These are phyloP conservation scores for Backusella psychrophila DNA, from an alignment of 192 early-diverging fungal genomes.

Conservation along the genomic window DNA sequence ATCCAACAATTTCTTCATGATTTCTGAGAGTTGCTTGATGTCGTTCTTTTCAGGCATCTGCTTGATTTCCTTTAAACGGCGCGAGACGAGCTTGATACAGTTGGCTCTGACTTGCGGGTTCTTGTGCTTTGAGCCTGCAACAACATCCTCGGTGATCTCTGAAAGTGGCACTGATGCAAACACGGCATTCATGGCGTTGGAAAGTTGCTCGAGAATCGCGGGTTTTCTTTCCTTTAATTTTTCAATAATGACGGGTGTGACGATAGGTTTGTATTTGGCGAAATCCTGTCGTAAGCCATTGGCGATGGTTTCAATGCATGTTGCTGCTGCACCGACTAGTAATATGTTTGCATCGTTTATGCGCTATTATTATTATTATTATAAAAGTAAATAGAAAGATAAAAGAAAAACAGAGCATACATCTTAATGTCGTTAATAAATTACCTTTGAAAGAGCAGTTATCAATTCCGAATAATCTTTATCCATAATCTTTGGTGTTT, in stretches of 20 bases:
- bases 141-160: conserved; percentile 80
- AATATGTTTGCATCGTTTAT: conserved; percentile 88
- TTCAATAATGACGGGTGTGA: conserved; percentile 77
- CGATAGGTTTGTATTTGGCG: conserved; percentile 71
- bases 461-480: conserved; percentile 81
- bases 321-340: conserved; percentile 75
- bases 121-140: conserved; percentile 72
- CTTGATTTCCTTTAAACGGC: conserved; percentile 70
- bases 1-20: conserved; percentile 75
- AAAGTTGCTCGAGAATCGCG: conserved; percentile 81
- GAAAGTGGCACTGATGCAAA: conserved; percentile 64
- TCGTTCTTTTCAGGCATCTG: conserved; percentile 76
- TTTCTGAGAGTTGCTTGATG: conserved; percentile 75
- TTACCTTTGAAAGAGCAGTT: conserved; percentile 77
- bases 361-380: conserved; percentile 36
- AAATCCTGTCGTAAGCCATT: conserved; percentile 77
- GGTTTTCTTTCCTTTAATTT: conserved; percentile 95
- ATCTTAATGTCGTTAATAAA: not conserved
- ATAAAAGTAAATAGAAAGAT: not conserved
- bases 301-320: conserved; percentile 82
- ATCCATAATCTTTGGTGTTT: conserved; percentile 75
- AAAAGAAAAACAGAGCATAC: too few relatives aligned
- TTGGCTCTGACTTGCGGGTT: conserved; percentile 91
- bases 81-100: conserved; percentile 67
- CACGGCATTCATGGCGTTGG: conserved; percentile 80